These are phyloP conservation scores for Boletellus ananas DNA, from an alignment of 768 basidiomycete genomes.

Conservation along the genomic window DNA sequence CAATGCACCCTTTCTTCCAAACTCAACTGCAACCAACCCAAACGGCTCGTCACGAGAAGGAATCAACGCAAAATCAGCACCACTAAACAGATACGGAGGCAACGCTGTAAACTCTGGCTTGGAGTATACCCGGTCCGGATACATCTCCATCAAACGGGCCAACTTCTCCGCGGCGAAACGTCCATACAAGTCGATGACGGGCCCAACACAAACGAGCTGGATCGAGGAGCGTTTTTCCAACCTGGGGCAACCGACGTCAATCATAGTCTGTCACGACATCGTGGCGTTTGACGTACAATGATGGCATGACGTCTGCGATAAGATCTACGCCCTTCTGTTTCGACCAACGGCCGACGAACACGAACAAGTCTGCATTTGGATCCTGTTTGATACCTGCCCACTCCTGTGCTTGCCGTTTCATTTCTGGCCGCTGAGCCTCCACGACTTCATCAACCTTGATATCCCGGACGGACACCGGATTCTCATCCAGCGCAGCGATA, in stretches of 20 bases:
- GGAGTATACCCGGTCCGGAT: constrained; percentile 91
- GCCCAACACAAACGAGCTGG: constrained; percentile 86
- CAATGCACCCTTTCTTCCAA: constrained; percentile 93
- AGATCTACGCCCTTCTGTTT: constrained; percentile 98
- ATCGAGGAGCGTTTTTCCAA: constrained; percentile 83
- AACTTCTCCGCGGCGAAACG: constrained; percentile 95
- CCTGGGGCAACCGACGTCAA: constrained; percentile 34
- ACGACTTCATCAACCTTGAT: constrained; percentile 75
- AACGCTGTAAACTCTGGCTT: constrained; percentile 95
- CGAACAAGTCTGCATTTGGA: constrained; percentile 84
- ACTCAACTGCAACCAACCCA: constrained; percentile 93
- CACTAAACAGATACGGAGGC: constrained; percentile 90
- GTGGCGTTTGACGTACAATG: constrained; percentile 50
- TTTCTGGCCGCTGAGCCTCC: constrained; percentile 86
- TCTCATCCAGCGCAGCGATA: constrained; percentile 88
- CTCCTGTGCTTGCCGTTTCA: constrained; percentile 90
- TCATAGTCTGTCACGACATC: background rate
- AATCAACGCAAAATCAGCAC: constrained; percentile 93
- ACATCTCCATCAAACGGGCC: constrained; percentile 89
- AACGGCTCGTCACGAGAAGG: constrained; percentile 97
- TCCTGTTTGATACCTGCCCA: constrained; percentile 95
- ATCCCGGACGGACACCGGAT: constrained; percentile 63
- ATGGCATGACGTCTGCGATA: constrained; percentile 94
- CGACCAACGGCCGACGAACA: constrained; percentile 97
- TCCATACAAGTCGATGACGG: constrained; percentile 93